Evolutionary conservation across 176 grass and related monocot genomes (phyloP), one percentile per base, ranked within the genome.

Genomic region (Saccharum spontaneum): DNA sequence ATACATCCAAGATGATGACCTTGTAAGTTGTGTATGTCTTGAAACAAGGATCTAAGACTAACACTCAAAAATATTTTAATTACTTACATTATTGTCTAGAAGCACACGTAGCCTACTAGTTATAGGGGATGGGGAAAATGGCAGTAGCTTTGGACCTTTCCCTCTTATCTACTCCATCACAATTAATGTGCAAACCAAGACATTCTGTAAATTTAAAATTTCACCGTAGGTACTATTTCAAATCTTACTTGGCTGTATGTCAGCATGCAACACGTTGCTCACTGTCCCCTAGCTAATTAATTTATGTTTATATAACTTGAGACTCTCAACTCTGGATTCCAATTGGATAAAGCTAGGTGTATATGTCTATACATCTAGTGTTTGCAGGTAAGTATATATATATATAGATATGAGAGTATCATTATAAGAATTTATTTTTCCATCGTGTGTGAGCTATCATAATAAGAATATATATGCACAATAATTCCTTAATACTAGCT

Each of bases 1-100:
- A 77, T 75, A 72, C 75, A 80, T 89, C 82, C 86, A 89, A 88
- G 57, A 61, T 24, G 78, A 77, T 38, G 64, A 37, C 68, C 79
- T 94, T 86, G 89, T 89, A 82, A 88, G 61, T 78, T 85, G 88
- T 93, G 87, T 79, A 20, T 91, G 67, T 89, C 84, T 92, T 81
- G 75, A 60, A 86, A 89, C 80, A 84, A 86, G 62, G 80, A 87
- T 89, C 84, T 87, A 89, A 46, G 76, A 59, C 61, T 83, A 76
- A 44, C 46, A 69, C 69, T 82, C 59, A 20, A 79, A 68, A 18
- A 57, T 74, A 74, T 59, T 81, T 81, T 64, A 49, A 39, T 45
- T 73, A 82, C 71, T 86, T 79, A 22, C 67, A 75, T 59, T 79
- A 66, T 60, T 83, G 68, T 17, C 31, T 60, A 66, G 41, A 88